Evolutionary conservation across 495 filamentous ascomycete species (phyloP), one percentile per base, ranked within the genome.

Genomic region (Aspergillus sclerotiicarbonarius): DNA sequence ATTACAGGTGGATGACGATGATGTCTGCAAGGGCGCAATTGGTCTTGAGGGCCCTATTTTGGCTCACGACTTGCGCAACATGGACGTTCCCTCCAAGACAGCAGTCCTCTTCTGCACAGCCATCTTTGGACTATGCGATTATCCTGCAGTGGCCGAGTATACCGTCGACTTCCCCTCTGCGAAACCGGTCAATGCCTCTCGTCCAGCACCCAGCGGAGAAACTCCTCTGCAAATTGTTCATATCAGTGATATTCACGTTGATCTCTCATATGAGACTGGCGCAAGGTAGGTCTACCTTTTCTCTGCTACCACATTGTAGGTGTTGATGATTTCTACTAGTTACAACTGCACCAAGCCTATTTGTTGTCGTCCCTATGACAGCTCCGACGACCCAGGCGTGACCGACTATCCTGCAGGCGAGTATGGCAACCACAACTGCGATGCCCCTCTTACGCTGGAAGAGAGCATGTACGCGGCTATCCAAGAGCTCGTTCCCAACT

Each of bases 321-420:
- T 16, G 8, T 12, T 50, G 12, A 50, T 25, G 0, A 1, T 15
- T 15, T 30, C n/a, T 16, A 8, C 3, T 18, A 50, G 47, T 25
- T 50, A 50, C 25, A 50, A 50, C 47, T 50, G 47, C 29, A 50
- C 47, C 47, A 50, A 50, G 16, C 29, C 29, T 4, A 50, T 50
- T 18, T 50, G 47, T 25, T 50, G 47, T 18, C 47, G 47, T 15
- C 47, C 47, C 5, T 50, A 50, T n/a, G 32, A 25, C 25, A 25
- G 25, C 1, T 16, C 47, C 7, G 47, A 50, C 32, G 47, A 50
- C 25, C 47, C 47, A 16, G 47, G 29, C 8, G 13, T 18, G 12
- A 50, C 47, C 8, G 25, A 50, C 15, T 50, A 50, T 16, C 47
- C 47, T 12, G 47, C 47, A 31, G 47, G 47, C 15, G 25, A 50